Conservation (phyloP, 192 early-diverging fungal genomes). For the Gigaspora rosea region DNA sequence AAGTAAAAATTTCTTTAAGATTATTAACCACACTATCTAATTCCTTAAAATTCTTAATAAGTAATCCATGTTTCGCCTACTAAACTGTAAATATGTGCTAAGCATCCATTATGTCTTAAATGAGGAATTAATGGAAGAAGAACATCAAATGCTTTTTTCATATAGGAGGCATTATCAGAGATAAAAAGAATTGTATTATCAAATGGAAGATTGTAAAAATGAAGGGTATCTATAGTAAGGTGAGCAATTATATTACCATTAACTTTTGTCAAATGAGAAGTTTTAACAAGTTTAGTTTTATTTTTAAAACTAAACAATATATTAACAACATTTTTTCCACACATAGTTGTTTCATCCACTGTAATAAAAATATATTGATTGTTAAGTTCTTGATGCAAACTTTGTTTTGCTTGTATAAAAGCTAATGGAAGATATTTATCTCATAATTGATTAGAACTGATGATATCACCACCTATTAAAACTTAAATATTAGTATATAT, state of each 20-base stretch:
- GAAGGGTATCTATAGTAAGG: neutral
- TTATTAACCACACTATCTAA: neutral
- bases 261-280: neutral
- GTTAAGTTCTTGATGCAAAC: neutral
- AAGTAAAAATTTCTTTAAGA: neutral
- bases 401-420: neutral
- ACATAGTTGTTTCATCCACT: slow-evolving; percentile 1
- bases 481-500: neutral
- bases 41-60: neutral
- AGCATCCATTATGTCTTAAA: slow-evolving; percentile 2
- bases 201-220: slow-evolving; percentile 6
- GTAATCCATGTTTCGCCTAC: neutral
- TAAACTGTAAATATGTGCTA: neutral
- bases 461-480: neutral
- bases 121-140: neutral
- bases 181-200: slow-evolving; percentile 2
- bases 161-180: slow-evolving; percentile 3
- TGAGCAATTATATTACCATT: slow-evolving; percentile 6
- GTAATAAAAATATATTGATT: slow-evolving; percentile 10
- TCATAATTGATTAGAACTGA: neutral
- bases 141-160: neutral
- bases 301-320: neutral
- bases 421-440: neutral
- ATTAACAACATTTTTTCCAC: neutral
- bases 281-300: neutral